Conservation (phyloP, 345 rosid species). For the Salix caprea region DNA sequence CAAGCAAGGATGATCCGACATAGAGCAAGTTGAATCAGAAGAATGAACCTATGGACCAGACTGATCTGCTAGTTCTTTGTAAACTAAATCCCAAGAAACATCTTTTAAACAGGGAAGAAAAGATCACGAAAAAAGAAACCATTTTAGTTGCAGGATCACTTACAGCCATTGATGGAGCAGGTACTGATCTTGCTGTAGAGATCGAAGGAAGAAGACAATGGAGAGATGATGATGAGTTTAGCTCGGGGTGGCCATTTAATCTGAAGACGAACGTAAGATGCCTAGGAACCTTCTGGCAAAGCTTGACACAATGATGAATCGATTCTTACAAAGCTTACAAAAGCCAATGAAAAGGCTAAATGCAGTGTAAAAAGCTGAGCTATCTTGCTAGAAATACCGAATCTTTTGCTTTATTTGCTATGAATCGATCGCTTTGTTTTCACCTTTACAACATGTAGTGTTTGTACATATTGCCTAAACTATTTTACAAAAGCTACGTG, state of each 20-base stretch:
- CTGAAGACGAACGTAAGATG: not conserved
- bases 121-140: too few species aligned
- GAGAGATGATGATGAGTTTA: not conserved
- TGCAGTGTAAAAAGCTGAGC: not conserved
- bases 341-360: not conserved
- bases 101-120: too few species aligned
- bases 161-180: conserved; percentile 4
- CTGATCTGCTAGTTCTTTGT: too few species aligned
- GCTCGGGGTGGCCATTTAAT: not conserved
- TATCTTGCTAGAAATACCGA: not conserved
- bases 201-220: not conserved
- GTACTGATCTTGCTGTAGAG: not conserved
- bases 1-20: not conserved
- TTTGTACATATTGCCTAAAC: not conserved
- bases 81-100: not conserved
- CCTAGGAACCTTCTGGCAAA: not conserved
- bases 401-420: not conserved
- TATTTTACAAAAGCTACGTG: not conserved
- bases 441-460: not conserved
- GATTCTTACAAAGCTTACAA: not conserved
- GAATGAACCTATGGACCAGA: not conserved
- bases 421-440: not conserved
- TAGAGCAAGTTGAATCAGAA: not conserved
- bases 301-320: not conserved
- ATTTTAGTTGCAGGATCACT: not conserved